These are phyloP conservation scores for Candida schatavii DNA, from an alignment of 805 yeast genomes.

Conservation along the genomic window DNA sequence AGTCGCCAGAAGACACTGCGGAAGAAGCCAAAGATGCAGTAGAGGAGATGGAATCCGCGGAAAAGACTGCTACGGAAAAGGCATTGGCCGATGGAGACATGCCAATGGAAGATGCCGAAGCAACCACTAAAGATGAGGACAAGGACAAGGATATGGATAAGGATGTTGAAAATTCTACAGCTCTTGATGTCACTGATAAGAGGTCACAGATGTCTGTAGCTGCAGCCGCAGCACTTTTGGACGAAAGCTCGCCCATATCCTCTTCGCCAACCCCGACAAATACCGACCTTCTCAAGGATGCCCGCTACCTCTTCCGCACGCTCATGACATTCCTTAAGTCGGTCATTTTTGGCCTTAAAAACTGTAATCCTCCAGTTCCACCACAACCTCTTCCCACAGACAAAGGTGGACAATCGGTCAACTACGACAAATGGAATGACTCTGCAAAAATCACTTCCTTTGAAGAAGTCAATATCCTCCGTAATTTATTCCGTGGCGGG, in stretches of 20 bases:
- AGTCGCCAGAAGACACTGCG: neutral
- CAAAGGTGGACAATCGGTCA: conserved; percentile 35
- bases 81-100: conserved; percentile 8
- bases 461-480: conserved; percentile 79
- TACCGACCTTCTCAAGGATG: conserved; percentile 78
- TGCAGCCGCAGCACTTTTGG: conserved; percentile 25
- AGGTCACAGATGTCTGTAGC: conserved; percentile 3
- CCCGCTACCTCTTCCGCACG: conserved; percentile 82
- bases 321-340: conserved; percentile 88
- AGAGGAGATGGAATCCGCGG: conserved; percentile 4
- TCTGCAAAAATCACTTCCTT: conserved; percentile 77
- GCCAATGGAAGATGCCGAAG: neutral
- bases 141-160: conserved; percentile 11
- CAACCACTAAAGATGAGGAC: conserved; percentile 8
- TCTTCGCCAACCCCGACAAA: conserved; percentile 46
- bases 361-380: conserved; percentile 76
- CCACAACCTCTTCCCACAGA: conserved; percentile 41
- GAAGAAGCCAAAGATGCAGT: conserved; percentile 4
- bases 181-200: conserved; percentile 2
- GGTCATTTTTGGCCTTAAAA: conserved; percentile 81
- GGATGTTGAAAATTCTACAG: neutral
- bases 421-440: conserved; percentile 70
- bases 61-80: conserved; percentile 5
- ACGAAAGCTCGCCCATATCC: conserved; percentile 54
- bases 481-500: conserved; percentile 79